Evolutionary conservation across 805 yeast species (phyloP).

Genomic region (Candida tammaniensis): DNA sequence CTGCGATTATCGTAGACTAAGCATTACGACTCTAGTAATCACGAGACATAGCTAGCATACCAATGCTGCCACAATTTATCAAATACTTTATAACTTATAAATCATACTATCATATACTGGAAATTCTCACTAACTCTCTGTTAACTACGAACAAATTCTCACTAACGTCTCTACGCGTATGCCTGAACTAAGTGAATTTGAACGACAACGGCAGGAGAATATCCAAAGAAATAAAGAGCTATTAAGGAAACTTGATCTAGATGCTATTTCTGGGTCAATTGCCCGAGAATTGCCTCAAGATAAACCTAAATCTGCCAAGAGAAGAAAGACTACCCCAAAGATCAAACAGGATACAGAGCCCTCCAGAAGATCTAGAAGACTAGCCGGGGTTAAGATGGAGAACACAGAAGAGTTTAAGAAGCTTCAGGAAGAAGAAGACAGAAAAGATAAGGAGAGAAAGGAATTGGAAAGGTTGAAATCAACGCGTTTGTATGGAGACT

Average conservation of each 20-base stretch:
- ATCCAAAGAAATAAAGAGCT: conserved; percentile 81
- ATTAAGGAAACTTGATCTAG: conserved; percentile 67
- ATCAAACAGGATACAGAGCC: conserved; percentile 42
- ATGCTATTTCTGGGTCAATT: conserved; percentile 53
- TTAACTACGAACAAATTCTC: neutral
- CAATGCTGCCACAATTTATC: no score
- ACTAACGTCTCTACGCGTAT: no score
- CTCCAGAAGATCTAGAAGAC: conserved; percentile 70
- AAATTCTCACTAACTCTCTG: neutral
- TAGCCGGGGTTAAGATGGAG: conserved; percentile 69
- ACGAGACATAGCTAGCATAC: no score
- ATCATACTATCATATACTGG: no score
- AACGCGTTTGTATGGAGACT: conserved; percentile 63
- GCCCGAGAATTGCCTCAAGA: conserved; percentile 39
- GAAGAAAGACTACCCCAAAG: conserved; percentile 23
- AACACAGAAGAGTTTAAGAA: conserved; percentile 41
- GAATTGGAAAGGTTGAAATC: conserved; percentile 50
- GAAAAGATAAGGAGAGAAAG: conserved; percentile 28
- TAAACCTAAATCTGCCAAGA: conserved; percentile 17
- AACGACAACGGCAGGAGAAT: conserved; percentile 68
- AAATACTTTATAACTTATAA: no score
- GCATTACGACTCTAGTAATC: no score
- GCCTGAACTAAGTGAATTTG: conserved; percentile 56
- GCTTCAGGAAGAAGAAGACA: conserved; percentile 35
- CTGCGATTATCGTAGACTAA: no score